Percentiles rank a stretch among this genome's conserved stretches.
These are phyloP conservation scores for Euphrasia arctica DNA, from an alignment of 305 asterid genomes.

Conservation along the genomic window DNA sequence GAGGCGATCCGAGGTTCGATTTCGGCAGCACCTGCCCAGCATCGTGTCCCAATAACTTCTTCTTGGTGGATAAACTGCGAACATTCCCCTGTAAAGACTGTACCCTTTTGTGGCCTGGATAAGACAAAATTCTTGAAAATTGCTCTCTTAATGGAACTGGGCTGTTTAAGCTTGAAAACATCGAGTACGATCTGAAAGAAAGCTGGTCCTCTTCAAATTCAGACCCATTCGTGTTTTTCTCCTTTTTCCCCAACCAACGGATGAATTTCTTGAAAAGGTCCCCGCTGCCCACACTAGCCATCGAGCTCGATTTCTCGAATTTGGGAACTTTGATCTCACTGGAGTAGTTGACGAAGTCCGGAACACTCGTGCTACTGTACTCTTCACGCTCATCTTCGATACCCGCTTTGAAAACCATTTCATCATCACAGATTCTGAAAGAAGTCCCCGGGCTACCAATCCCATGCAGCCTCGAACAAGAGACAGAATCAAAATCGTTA, in stretches of 20 bases:
- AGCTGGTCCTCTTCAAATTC: slow-evolving; percentile 32
- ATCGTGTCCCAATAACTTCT: slow-evolving; percentile 55
- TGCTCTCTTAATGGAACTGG: slow-evolving; percentile 68
- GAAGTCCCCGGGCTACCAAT: slow-evolving; percentile 80
- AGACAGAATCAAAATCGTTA: slow-evolving; percentile 39
- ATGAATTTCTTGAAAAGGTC: slow-evolving; percentile 48
- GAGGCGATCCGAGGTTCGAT: slow-evolving; percentile 44
- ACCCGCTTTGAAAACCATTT: slow-evolving; percentile 58
- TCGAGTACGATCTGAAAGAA: slow-evolving; percentile 33
- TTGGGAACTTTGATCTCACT: slow-evolving; percentile 43
- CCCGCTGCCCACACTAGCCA: slow-evolving; percentile 26
- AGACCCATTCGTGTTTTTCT: slow-evolving; percentile 20
- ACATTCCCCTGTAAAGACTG: slow-evolving; percentile 26
- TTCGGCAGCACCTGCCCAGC: slow-evolving; percentile 54
- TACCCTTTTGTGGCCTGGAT: slow-evolving; percentile 51
- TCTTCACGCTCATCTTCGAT: slow-evolving; percentile 30
- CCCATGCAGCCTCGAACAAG: slow-evolving; percentile 59
- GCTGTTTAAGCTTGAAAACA: slow-evolving; percentile 24
- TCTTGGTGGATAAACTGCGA: slow-evolving; percentile 50
- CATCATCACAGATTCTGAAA: slow-evolving; percentile 66
- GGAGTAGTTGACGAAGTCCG: slow-evolving; percentile 40
- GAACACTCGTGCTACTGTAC: slow-evolving; percentile 20
- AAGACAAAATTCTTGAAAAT: slow-evolving; percentile 42
- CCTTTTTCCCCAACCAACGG: slow-evolving; percentile 42
- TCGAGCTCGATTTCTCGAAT: slow-evolving; percentile 33